Base-by-base conservation (phyloP, 306 rosid genomes). In the Corylus avellana region DNA sequence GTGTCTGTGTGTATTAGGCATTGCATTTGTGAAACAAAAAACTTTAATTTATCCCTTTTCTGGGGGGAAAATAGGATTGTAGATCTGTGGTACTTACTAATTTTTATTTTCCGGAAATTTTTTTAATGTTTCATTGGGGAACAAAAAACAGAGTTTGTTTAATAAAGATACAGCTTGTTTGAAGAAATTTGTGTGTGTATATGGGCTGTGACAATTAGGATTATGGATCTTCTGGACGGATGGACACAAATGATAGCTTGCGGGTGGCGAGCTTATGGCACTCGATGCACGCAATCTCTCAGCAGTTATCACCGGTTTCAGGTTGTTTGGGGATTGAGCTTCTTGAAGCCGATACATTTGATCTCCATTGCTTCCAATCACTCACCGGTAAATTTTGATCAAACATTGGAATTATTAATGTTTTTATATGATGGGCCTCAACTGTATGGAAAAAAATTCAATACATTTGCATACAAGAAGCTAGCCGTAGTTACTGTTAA, bases 231-330 rank as follows among this genome's bases (percentile, higher is more conserved):
- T 79, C 93, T 64, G 94, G 93, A 78, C 72, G 98, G 73, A 94
- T 92, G 97, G 98, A 94, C 85, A 92, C 97, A 12, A 94, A 94
- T 68, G 97, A 94, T 76, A 94, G 92, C 85, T 87, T 95, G 89
- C 78, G 98, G 76, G 97, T 95, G 80, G 98, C 97, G 14, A 95
- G 97, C 83, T 88, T 95, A 76, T 94, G 97, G 98, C 97, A 94
- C 73, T 94, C 97, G 57, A 94, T 94, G 98, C 98, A 95, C 58
- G 97, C 98, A 73, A 95, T 95, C 80, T 92, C 98, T 80, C 98
- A 94, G 83, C 97, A 94, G 77, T 67, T 90, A 64, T 95, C 98
- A 7, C 98, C 98, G 4, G 82, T 93, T 58, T 54, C 83, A 17
- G 97, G 97, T 71, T 92, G 97, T 78, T 80, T 80, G 14, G 98